Percentiles rank a stretch among this genome's conserved stretches.
Evolutionary conservation across 768 basidiomycete species (phyloP).

Genomic region (Tremella fuciformis): DNA sequence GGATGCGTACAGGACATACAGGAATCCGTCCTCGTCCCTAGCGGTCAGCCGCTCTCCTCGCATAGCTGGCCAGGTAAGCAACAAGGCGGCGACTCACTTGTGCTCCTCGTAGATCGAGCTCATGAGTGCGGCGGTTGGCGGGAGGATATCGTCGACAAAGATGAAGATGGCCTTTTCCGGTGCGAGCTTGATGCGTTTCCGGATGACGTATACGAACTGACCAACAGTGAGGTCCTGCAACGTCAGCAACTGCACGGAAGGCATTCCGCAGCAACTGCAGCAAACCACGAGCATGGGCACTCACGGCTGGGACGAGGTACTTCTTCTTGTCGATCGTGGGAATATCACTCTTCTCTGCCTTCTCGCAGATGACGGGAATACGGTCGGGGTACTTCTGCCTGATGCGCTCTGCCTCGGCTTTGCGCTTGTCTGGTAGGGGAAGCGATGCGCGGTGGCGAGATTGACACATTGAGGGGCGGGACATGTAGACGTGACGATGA

Average conservation of each 20-base stretch:
- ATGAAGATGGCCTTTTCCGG: slow-evolving; percentile 99
- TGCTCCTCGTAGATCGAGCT: slow-evolving; percentile 99
- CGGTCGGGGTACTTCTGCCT: slow-evolving; percentile 98
- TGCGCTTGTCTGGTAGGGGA: slow-evolving; percentile 79
- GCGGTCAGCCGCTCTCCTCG: slow-evolving; percentile 10
- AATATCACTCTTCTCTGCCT: slow-evolving; percentile 96
- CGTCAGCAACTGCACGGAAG: slow-evolving; percentile 13
- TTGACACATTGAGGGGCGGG: slow-evolving; percentile 1
- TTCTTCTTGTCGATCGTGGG: slow-evolving; percentile 99
- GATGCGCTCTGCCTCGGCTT: slow-evolving; percentile 97
- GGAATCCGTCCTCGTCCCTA: slow-evolving; percentile 96
- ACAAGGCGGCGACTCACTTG: slow-evolving; percentile 65
- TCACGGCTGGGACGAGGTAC: slow-evolving; percentile 93
- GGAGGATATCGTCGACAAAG: slow-evolving; percentile 97
- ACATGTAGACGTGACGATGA: background rate
- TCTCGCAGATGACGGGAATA: slow-evolving; percentile 99
- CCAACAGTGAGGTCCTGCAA: slow-evolving; percentile 88
- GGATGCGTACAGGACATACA: slow-evolving; percentile 97
- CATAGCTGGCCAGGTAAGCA: too few relatives aligned
- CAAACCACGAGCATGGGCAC: slow-evolving; percentile 37
- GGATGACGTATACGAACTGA: slow-evolving; percentile 98
- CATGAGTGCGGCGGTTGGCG: slow-evolving; percentile 97
- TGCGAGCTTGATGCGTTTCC: slow-evolving; percentile 99
- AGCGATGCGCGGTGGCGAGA: background rate
- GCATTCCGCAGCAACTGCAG: background rate